phyloP scores from a whole-genome alignment of 352 stramenopile species.

The Phytophthora citricola region DNA sequence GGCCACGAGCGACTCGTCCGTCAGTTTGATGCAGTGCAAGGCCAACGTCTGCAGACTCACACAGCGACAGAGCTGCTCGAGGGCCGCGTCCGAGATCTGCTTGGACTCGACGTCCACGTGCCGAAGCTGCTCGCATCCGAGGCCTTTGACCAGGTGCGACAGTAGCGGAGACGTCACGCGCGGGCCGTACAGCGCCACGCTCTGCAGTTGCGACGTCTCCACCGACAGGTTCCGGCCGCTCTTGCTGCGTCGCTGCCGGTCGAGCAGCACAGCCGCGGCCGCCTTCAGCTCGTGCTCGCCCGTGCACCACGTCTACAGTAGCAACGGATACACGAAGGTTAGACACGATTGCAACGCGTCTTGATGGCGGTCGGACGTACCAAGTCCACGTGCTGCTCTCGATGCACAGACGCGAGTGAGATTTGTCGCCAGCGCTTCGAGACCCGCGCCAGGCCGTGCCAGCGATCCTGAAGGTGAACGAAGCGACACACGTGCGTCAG shows the following conservation, averaged over 20 bases:
- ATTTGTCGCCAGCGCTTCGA: constrained; percentile 67
- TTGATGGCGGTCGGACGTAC: constrained; percentile 33
- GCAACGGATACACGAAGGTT: background rate
- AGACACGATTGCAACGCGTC: background rate
- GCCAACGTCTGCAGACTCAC: constrained; percentile 41
- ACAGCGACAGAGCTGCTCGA: constrained; percentile 52
- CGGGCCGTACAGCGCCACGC: constrained; percentile 67
- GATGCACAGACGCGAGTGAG: constrained; percentile 63
- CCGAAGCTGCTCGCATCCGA: constrained; percentile 43
- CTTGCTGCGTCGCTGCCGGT: constrained; percentile 19
- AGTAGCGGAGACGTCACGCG: constrained; percentile 58
- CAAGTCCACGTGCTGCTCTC: constrained; percentile 57
- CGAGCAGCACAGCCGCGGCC: constrained; percentile 43
- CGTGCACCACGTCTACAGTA: constrained; percentile 71
- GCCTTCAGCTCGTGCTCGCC: constrained; percentile 64
- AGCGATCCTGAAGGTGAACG: constrained; percentile 65
- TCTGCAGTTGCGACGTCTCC: constrained; percentile 45
- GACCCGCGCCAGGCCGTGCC: constrained; percentile 54
- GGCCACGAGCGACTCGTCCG: constrained; percentile 46
- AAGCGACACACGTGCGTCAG: constrained; percentile 57
- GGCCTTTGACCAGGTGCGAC: constrained; percentile 44
- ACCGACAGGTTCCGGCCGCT: constrained; percentile 10
- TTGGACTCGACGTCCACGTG: constrained; percentile 78
- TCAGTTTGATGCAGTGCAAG: constrained; percentile 84
- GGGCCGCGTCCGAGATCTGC: constrained; percentile 57